These are phyloP conservation scores for Poa pratensis DNA, from an alignment of 176 grass and related monocot species.

Conservation along the genomic window DNA sequence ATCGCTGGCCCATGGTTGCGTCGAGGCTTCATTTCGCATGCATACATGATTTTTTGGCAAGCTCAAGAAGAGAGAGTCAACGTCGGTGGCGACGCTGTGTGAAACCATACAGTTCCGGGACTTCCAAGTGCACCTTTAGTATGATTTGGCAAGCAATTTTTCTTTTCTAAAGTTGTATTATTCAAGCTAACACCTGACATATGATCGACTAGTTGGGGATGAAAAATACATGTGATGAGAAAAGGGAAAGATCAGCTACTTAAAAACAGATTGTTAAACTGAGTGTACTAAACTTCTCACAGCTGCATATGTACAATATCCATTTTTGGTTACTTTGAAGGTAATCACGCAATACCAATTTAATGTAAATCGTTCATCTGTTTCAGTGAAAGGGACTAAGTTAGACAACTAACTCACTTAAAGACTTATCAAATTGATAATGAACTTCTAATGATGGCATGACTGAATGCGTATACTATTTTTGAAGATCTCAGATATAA, in stretches of 20 bases:
- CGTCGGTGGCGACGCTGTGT: not conserved
- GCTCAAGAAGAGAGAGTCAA: not conserved
- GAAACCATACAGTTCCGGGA: not conserved
- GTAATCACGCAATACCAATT: not conserved
- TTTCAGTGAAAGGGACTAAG: not conserved
- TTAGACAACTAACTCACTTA: not conserved
- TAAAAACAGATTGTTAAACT: not conserved
- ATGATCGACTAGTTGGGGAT: not conserved
- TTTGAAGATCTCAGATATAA: not conserved
- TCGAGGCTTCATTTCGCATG: not conserved
- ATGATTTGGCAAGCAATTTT: not conserved
- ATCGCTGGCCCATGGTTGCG: too few relatives aligned
- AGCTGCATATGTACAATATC: not conserved
- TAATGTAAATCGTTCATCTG: not conserved
- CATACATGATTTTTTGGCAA: not conserved
- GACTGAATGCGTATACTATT: not conserved
- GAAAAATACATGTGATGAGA: not conserved
- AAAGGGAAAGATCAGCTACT: not conserved
- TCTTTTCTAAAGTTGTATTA: not conserved
- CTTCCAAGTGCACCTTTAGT: not conserved
- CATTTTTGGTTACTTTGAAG: not conserved
- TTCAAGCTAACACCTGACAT: not conserved
- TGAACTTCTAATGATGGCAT: not conserved
- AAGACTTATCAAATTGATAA: not conserved
- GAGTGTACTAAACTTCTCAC: not conserved